Base-by-base conservation (phyloP, 2,329 filamentous ascomycete genomes). In the Sordariomycetes sp. region DNA sequence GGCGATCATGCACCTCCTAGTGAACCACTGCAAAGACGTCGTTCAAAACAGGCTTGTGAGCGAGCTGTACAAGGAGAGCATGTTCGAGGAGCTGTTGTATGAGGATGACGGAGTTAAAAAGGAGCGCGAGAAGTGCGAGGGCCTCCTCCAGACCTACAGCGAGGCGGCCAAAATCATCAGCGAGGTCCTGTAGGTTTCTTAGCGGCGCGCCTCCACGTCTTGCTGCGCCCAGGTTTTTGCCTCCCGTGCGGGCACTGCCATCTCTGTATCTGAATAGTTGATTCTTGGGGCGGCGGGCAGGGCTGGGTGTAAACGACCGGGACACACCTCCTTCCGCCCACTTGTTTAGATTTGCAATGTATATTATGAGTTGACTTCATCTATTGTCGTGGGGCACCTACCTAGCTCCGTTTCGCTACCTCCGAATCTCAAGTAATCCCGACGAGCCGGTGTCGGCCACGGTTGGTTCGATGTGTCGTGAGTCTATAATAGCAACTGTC, bases 141-240 rank as follows among this genome's bases (percentile, higher is more conserved):
- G 90, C 70, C 78, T 99, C 62, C 81, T 97, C 61, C 85, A 87
- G 69, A 99, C 94, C 22, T 99, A 99, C 75, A 90, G 90, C 67
- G 94, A 99, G 75, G 94, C 94, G 22, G 90, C 92, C 61, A 96
- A 95, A 79, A 99, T 99, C 69, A 92, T 99, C 61, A 90, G 94
- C 60, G 94, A 99, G 74, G 94, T 99, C 60, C 75, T 95, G 74
- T 91, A 86, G 71, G n/a, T 5, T 22, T 50, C 10, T 13, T 24
- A 2, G n/a, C 20, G n/a, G n/a, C 3, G 5, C n/a, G 45, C 8
- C n/a, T 22, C 10, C 20, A 8, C 22, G 10, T 50, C 45, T 24
- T 20, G 8, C 3, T 24, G 28, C 45, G 20, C 24, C 8, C 45
- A 8, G 8, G n/a, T n/a, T 22, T 45, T 5, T 12, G 22, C 22